Evolutionary conservation across 1,284 basidiomycete genomes (phyloP), one percentile per base, ranked within the genome.

Genomic region (Boletus semigastroideus): DNA sequence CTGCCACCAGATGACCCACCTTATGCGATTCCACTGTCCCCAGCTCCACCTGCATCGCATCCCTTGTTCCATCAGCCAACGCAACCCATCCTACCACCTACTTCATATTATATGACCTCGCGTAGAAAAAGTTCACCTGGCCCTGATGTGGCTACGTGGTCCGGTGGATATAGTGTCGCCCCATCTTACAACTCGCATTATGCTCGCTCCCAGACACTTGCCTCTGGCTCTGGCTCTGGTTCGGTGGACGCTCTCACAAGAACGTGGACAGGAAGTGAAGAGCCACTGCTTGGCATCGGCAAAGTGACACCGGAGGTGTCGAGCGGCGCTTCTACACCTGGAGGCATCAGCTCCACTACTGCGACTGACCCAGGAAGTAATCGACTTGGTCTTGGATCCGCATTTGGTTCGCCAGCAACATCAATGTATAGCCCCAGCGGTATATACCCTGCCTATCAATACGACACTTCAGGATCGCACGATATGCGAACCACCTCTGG

Each of bases 241-340:
- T 68, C 64, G 1, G 55, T 63, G 36, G 59, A 69, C 17, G 58
- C 61, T 6, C 66, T 66, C 20, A 49, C 50, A 11, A 50, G 65
- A 44, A 70, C 66, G 5, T 53, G 51, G 13, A 70, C 64, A 11
- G 65, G 65, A 54, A 67, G 68, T 11, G 68, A 67, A 22, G 65
- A 67, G 11, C 67, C 58, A 13, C 34, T 70, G 7, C 41, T 67
- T 7, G 60, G 62, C 6, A 51, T 64, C 12, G 48, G 59, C 39
- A 68, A 46, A 33, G 38, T 13, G 19, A 30, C 38, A n/a, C 33
- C 48, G 22, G 64, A 68, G 9, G 12, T 46, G 25, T 37, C 46
- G 11, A 37, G 17, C 17, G 50, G 48, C 5, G 11, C 33, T 30
- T 45, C 54, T 43, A 43, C 51, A 5, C 37, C 39, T 34, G 53